phyloP scores from a whole-genome alignment of 192 early-diverging fungal species.

The Backusella liffmaniae region DNA sequence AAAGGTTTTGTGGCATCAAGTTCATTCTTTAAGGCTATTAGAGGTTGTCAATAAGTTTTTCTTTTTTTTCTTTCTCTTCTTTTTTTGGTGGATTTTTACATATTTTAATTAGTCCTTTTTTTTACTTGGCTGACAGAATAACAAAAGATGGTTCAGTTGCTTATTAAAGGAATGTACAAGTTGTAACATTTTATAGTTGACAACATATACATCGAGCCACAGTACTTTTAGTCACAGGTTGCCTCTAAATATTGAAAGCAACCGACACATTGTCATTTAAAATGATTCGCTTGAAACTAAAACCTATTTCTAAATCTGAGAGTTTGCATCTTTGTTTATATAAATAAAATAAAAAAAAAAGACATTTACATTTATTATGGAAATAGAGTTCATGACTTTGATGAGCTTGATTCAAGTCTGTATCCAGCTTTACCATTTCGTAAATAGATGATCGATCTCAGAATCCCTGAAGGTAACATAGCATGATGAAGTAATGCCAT shows the following conservation, averaged over 20 bases:
- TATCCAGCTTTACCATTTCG: neutral
- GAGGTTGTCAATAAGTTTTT: neutral
- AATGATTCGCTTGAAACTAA: constrained; percentile 6
- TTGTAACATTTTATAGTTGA: neutral
- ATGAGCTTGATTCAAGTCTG: neutral
- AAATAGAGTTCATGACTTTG: neutral
- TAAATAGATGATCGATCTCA: neutral
- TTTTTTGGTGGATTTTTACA: neutral
- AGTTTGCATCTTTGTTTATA: neutral
- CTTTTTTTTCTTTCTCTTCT: neutral
- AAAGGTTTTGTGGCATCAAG: neutral
- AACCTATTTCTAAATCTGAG: constrained; percentile 4
- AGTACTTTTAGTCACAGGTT: neutral
- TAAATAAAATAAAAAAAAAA: neutral
- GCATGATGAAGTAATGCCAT: neutral
- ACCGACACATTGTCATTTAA: constrained; percentile 5
- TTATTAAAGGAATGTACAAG: constrained; percentile 6
- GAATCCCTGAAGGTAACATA: neutral
- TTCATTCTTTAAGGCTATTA: neutral
- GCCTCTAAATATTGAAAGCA: neutral
- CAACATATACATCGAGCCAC: neutral
- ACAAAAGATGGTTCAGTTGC: constrained; percentile 7
- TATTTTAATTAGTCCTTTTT: constrained; percentile 10
- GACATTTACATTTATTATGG: neutral
- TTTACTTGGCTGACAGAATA: constrained; percentile 5